phyloP scores from a whole-genome alignment of 345 rosid species.

The Rhizophora apiculata region DNA sequence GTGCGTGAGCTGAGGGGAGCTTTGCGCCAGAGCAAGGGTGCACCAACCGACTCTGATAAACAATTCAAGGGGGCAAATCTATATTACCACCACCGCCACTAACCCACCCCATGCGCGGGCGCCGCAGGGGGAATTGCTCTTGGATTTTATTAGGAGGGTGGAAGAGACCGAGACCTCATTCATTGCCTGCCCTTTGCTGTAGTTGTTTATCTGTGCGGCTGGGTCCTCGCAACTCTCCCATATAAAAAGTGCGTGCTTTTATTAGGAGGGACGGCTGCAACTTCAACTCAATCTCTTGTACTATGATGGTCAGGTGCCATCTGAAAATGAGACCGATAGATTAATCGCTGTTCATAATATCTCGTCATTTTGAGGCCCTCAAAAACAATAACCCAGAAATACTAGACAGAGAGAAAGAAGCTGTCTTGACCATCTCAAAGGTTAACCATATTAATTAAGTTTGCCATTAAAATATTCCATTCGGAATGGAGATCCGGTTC shows the following conservation, averaged over 20 bases:
- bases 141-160: constrained; percentile 71
- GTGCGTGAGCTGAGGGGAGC: constrained; percentile 81
- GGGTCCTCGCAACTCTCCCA: constrained; percentile 74
- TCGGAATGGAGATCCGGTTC: too few species aligned
- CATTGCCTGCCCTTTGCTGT: constrained; percentile 89
- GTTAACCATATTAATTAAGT: too few species aligned
- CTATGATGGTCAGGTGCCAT: constrained; percentile 67
- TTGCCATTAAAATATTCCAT: too few species aligned
- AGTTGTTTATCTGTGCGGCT: constrained; percentile 85
- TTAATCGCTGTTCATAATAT: too few species aligned
- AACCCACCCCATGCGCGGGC: too few species aligned
- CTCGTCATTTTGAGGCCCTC: too few species aligned
- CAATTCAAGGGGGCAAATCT: constrained; percentile 55
- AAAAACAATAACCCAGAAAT: too few species aligned
- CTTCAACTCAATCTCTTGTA: constrained; percentile 63
- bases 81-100: too few species aligned
- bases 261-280: constrained; percentile 78
- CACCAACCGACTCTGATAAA: constrained; percentile 32
- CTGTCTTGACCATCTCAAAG: too few species aligned
- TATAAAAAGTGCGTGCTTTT: constrained; percentile 75
- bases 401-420: too few species aligned
- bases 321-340: too few species aligned
- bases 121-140: constrained; percentile 71
- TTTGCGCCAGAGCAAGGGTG: constrained; percentile 52
- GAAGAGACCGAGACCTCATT: constrained; percentile 77